Evolutionary conservation across 1,284 basidiomycete genomes (phyloP).

Genomic region (Cryptococcus sp.): DNA sequence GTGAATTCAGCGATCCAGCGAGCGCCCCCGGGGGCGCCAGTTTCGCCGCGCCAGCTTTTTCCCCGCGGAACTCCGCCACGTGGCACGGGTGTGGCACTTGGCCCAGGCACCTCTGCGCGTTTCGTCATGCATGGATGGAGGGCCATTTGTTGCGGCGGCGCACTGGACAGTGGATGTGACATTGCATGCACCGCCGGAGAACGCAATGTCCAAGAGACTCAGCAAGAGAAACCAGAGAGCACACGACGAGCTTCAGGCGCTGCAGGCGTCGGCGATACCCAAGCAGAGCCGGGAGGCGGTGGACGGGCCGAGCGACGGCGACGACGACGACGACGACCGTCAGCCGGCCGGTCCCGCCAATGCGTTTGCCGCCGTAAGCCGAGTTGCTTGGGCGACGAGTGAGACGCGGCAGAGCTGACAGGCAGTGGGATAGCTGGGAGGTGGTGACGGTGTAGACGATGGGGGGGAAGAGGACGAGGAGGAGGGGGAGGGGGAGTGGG

Average conservation of each 20-base stretch:
- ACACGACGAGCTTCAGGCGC: slow-evolving; percentile 61
- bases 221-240: slow-evolving; percentile 84
- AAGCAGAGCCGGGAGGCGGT: slow-evolving; percentile 6
- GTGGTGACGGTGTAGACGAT: slow-evolving; percentile 15
- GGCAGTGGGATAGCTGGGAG: slow-evolving; percentile 22
- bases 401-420: background rate
- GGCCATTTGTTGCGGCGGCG: no score
- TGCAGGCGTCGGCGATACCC: slow-evolving; percentile 34
- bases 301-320: slow-evolving; percentile 20
- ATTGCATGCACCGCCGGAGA: no score
- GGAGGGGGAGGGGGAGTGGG: slow-evolving; percentile 25
- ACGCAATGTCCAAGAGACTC: slow-evolving; percentile 51
- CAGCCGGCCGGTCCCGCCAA: slow-evolving; percentile 31
- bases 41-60: background rate
- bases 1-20: background rate
- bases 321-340: slow-evolving; percentile 27
- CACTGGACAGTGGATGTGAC: no score
- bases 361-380: slow-evolving; percentile 61
- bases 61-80: background rate
- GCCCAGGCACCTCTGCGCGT: no score
- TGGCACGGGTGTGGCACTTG: no score
- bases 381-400: background rate
- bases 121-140: background rate
- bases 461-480: slow-evolving; percentile 10
- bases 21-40: background rate